A percentile compares a stretch with the other conserved stretches of the same genome.
phyloP scores from a whole-genome alignment of 208 protist species.

The Phytomonas francai region DNA sequence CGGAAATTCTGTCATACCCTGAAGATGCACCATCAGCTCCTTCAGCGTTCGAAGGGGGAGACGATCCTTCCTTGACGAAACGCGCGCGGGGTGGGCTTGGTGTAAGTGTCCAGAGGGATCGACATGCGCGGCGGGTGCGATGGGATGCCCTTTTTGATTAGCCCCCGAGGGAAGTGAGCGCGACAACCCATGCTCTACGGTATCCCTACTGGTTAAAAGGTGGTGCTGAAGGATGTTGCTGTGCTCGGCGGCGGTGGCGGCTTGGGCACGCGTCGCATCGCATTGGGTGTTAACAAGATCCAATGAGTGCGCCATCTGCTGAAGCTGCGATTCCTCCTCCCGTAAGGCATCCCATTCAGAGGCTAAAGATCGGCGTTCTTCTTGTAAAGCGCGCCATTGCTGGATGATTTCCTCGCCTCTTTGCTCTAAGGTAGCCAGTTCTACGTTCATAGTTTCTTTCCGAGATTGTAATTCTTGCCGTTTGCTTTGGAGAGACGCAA shows the following conservation, averaged over 20 bases:
- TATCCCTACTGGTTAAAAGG: neutral
- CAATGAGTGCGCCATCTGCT: slow-evolving; percentile 40
- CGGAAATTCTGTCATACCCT: neutral
- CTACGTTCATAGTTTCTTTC: slow-evolving; percentile 18
- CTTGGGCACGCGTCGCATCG: slow-evolving; percentile 14
- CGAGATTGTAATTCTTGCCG: slow-evolving; percentile 42
- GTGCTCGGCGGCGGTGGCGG: slow-evolving; percentile 9
- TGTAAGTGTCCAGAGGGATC: slow-evolving; percentile 1
- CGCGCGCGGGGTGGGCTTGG: neutral
- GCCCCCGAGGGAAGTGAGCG: neutral
- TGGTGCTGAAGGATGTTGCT: slow-evolving; percentile 12
- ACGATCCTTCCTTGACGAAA: neutral
- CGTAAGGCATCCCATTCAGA: slow-evolving; percentile 27
- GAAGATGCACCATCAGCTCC: neutral
- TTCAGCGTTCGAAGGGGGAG: neutral
- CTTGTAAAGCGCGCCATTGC: slow-evolving; percentile 28
- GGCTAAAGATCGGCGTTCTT: slow-evolving; percentile 22
- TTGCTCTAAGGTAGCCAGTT: slow-evolving; percentile 22
- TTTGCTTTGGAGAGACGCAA: slow-evolving; percentile 23
- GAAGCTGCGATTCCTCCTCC: slow-evolving; percentile 39
- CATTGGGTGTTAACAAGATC: slow-evolving; percentile 26
- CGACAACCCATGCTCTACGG: neutral
- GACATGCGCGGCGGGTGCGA: neutral
- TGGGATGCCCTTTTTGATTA: neutral
- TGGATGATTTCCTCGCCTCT: slow-evolving; percentile 20